These are phyloP conservation scores for Nakazawaea laoshanensis DNA, from an alignment of 805 yeast genomes.

Conservation along the genomic window DNA sequence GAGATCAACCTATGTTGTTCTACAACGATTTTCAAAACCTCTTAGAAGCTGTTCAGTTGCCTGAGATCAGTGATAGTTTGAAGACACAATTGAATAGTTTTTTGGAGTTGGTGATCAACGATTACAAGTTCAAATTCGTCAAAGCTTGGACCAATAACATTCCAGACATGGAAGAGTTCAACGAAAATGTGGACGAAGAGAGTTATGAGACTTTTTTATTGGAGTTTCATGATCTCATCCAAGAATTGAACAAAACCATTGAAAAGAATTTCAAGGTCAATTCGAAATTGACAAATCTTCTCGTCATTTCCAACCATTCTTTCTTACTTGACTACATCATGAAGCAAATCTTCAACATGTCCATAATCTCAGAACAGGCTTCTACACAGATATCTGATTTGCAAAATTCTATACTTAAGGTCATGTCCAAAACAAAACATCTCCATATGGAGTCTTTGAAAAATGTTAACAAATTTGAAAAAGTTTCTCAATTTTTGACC, in stretches of 20 bases:
- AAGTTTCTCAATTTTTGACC: constrained; percentile 17
- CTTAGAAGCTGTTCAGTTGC: constrained; percentile 14
- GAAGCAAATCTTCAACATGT: constrained; percentile 4
- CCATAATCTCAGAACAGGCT: constrained; percentile 5
- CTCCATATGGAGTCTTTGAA: constrained; percentile 12
- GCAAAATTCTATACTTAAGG: constrained; percentile 4
- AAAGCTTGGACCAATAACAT: constrained; percentile 6
- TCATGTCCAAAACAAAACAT: neutral
- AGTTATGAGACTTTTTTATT: constrained; percentile 4
- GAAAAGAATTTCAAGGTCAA: neutral
- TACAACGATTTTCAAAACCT: constrained; percentile 22
- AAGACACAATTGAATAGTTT: constrained; percentile 4
- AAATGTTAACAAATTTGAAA: constrained; percentile 20
- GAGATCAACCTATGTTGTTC: constrained; percentile 19
- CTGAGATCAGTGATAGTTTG: constrained; percentile 4
- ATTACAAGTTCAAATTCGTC: constrained; percentile 5
- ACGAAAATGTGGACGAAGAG: constrained; percentile 1
- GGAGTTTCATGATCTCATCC: constrained; percentile 2
- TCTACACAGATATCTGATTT: constrained; percentile 4
- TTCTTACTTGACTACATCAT: constrained; percentile 4
- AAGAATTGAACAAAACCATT: constrained; percentile 1
- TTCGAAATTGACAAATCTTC: constrained; percentile 2
- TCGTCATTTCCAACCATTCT: constrained; percentile 1
- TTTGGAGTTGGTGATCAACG: constrained; percentile 6
- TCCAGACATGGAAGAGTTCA: constrained; percentile 2